These are phyloP conservation scores for Teratosphaeria destructans DNA, from an alignment of 2,329 filamentous ascomycete species.

Conservation along the genomic window DNA sequence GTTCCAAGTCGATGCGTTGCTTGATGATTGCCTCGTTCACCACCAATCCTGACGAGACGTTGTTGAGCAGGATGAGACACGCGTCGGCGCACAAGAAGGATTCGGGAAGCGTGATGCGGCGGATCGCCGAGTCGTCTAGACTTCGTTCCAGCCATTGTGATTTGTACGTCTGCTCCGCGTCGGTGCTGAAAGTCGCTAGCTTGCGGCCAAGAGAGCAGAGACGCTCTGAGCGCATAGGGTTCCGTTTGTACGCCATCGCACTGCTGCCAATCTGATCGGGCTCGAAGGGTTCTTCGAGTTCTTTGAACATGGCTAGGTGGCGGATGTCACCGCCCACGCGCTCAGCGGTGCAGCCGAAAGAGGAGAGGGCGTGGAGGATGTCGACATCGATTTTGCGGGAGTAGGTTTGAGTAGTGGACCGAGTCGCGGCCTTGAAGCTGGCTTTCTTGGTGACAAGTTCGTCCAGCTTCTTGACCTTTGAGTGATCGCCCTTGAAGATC, in stretches of 20 bases:
- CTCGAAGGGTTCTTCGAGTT: slow-evolving; percentile 77
- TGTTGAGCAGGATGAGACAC: slow-evolving; percentile 54
- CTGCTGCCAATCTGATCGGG: slow-evolving; percentile 64
- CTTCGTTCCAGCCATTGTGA: slow-evolving; percentile 70
- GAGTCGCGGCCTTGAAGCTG: slow-evolving; percentile 51
- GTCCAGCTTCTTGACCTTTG: slow-evolving; percentile 52
- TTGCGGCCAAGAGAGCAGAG: slow-evolving; percentile 47
- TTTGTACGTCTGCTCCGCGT: slow-evolving; percentile 56
- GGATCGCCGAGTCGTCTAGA: slow-evolving; percentile 66
- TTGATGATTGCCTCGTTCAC: slow-evolving; percentile 68
- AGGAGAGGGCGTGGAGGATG: slow-evolving; percentile 69
- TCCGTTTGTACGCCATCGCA: slow-evolving; percentile 59
- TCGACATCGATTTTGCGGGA: slow-evolving; percentile 73
- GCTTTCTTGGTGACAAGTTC: slow-evolving; percentile 55
- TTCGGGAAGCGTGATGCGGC: slow-evolving; percentile 43
- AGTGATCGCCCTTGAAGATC: slow-evolving; percentile 52
- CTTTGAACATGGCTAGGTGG: slow-evolving; percentile 65
- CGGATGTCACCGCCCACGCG: slow-evolving; percentile 66
- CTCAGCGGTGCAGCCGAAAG: slow-evolving; percentile 68
- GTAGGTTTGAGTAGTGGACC: slow-evolving; percentile 63
- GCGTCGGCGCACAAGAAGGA: slow-evolving; percentile 41
- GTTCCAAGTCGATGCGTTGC: slow-evolving; percentile 58
- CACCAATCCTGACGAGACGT: slow-evolving; percentile 62
- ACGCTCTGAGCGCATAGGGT: slow-evolving; percentile 50
- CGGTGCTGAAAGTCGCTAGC: slow-evolving; percentile 40